phyloP scores from a whole-genome alignment of 2,329 filamentous ascomycete genomes.

The Hypomyces rosellus region DNA sequence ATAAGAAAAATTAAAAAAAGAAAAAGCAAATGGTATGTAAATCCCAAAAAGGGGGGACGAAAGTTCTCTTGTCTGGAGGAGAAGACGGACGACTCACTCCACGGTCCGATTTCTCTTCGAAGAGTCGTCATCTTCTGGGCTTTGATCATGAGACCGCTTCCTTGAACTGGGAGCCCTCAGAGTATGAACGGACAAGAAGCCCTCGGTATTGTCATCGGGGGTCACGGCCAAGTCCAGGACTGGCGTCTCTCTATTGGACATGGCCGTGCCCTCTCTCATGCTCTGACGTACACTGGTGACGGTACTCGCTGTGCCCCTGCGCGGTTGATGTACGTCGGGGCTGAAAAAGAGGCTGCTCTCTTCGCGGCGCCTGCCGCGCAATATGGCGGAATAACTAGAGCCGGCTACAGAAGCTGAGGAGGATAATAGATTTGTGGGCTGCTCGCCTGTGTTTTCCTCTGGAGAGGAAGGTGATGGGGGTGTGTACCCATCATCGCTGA shows the following conservation, averaged over 20 bases:
- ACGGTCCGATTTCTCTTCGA: neutral
- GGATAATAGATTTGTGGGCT: neutral
- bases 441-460: no score
- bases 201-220: neutral
- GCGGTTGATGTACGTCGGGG: neutral
- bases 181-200: neutral
- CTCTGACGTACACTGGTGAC: neutral
- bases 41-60: neutral
- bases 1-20: neutral
- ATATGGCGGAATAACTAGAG: neutral
- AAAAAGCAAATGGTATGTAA: neutral
- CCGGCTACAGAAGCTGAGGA: neutral
- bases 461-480: neutral
- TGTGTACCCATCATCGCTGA: neutral
- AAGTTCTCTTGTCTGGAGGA: neutral
- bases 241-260: neutral
- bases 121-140: neutral
- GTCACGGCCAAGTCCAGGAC: neutral
- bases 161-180: neutral
- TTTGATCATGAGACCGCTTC: neutral
- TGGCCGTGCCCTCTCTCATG: neutral
- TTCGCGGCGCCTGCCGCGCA: neutral
- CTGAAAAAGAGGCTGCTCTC: conserved; percentile 4
- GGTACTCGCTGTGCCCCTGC: neutral
- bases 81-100: neutral